A percentile compares a stretch with the other conserved stretches of the same genome.
These are phyloP conservation scores for Vachellia pachyceras DNA, from an alignment of 306 rosid genomes.

Conservation along the genomic window DNA sequence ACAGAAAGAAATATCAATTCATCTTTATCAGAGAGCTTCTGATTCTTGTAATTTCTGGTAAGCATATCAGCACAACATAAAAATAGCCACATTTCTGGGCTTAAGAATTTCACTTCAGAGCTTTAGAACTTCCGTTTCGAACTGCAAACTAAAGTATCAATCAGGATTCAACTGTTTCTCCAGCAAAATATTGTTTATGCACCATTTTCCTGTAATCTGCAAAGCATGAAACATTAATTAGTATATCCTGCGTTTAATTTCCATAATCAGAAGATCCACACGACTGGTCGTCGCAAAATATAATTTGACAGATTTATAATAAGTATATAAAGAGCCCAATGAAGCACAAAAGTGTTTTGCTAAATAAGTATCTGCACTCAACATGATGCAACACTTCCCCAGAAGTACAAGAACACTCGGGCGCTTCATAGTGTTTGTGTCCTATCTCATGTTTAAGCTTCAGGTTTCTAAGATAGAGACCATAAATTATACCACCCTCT, in stretches of 20 bases:
- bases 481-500: neutral
- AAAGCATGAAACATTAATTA: constrained; percentile 27
- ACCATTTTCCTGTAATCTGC: constrained; percentile 90
- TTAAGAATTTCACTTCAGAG: constrained; percentile 36
- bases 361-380: no score
- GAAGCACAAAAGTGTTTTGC: neutral
- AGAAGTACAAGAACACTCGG: neutral
- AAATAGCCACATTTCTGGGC: constrained; percentile 26
- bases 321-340: constrained; percentile 12
- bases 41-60: constrained; percentile 31
- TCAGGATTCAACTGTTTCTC: constrained; percentile 82
- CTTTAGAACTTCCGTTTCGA: constrained; percentile 41
- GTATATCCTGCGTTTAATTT: neutral
- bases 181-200: constrained; percentile 78
- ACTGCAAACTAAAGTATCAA: constrained; percentile 22
- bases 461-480: neutral
- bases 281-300: neutral
- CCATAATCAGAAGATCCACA: constrained; percentile 1
- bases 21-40: constrained; percentile 17
- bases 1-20: constrained; percentile 32
- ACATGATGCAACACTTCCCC: neutral
- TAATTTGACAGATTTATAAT: neutral
- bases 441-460: neutral
- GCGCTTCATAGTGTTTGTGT: neutral
- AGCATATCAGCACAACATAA: constrained; percentile 34